A percentile compares a stretch with the other conserved stretches of the same genome.
These are phyloP conservation scores for Ustilago crameri DNA, from an alignment of 1,284 basidiomycete species.

Conservation along the genomic window DNA sequence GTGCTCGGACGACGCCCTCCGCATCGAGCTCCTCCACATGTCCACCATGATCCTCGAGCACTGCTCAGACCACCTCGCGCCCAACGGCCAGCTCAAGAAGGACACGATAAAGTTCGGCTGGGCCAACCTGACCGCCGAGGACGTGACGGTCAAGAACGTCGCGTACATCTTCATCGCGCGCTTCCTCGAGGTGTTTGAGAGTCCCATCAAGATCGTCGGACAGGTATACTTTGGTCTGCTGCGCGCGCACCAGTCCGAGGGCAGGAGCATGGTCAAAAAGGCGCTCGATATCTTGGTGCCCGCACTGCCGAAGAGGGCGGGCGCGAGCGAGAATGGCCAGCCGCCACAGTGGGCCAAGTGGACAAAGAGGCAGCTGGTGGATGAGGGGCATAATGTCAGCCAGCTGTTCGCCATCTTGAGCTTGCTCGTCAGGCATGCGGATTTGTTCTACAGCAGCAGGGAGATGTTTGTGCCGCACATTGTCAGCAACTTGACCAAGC, in stretches of 20 bases:
- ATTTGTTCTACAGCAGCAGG: conserved; percentile 92
- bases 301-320: conserved; percentile 76
- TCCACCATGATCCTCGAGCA: conserved; percentile 89
- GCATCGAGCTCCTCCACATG: conserved; percentile 89
- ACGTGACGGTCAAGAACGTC: conserved; percentile 91
- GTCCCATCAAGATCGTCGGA: conserved; percentile 90
- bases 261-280: conserved; percentile 79
- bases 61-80: conserved; percentile 75
- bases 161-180: conserved; percentile 92
- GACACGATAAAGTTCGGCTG: conserved; percentile 96
- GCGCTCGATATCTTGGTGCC: conserved; percentile 92
- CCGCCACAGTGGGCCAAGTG: conserved; percentile 89
- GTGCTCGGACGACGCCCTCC: conserved; percentile 81
- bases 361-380: conserved; percentile 85
- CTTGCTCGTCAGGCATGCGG: conserved; percentile 88
- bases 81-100: conserved; percentile 82
- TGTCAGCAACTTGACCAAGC: conserved; percentile 86
- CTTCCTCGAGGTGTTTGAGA: conserved; percentile 91
- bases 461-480: conserved; percentile 96
- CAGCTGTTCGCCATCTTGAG: conserved; percentile 91
- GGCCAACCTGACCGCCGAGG: conserved; percentile 84
- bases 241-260: conserved; percentile 82
- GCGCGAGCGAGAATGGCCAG: conserved; percentile 69
- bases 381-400: conserved; percentile 83
- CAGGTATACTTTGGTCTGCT: conserved; percentile 95